These are phyloP conservation scores for Pseudocercospora fuligena DNA, from an alignment of 2,329 filamentous ascomycete species.

Conservation along the genomic window DNA sequence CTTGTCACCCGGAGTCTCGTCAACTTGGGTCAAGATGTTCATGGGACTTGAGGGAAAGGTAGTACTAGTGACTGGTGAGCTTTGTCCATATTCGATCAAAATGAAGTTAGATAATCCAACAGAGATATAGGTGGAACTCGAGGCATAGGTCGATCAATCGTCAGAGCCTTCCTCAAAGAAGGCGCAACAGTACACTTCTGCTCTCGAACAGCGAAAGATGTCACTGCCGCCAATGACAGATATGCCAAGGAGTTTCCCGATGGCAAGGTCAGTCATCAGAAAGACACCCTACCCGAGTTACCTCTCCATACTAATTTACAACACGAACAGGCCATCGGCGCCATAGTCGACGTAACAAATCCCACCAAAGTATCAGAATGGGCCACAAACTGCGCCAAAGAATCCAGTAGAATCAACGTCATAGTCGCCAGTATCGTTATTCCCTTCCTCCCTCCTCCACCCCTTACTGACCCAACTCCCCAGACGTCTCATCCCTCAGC, in stretches of 20 bases:
- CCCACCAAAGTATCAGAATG: slow-evolving; percentile 28
- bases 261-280: slow-evolving; percentile 12
- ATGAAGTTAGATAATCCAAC: background rate
- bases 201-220: slow-evolving; percentile 33
- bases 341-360: slow-evolving; percentile 36
- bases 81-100: background rate
- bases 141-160: slow-evolving; percentile 39
- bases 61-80: slow-evolving; percentile 42
- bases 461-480: background rate
- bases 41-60: slow-evolving; percentile 44
- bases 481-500: slow-evolving; percentile 39
- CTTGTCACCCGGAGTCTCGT: too few relatives aligned
- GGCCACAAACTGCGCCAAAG: slow-evolving; percentile 30
- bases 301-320: background rate
- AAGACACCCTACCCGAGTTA: background rate
- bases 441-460: background rate
- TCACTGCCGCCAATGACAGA: slow-evolving; percentile 26
- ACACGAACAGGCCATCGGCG: slow-evolving; percentile 24
- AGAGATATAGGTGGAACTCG: slow-evolving; percentile 38
- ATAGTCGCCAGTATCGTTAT: slow-evolving; percentile 28
- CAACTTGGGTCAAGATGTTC: slow-evolving; percentile 34
- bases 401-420: slow-evolving; percentile 36
- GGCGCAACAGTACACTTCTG: slow-evolving; percentile 42
- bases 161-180: slow-evolving; percentile 36
- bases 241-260: slow-evolving; percentile 29